Evolutionary conservation across 2,329 filamentous ascomycete species (phyloP).

Genomic region (Anthostomella pinea): DNA sequence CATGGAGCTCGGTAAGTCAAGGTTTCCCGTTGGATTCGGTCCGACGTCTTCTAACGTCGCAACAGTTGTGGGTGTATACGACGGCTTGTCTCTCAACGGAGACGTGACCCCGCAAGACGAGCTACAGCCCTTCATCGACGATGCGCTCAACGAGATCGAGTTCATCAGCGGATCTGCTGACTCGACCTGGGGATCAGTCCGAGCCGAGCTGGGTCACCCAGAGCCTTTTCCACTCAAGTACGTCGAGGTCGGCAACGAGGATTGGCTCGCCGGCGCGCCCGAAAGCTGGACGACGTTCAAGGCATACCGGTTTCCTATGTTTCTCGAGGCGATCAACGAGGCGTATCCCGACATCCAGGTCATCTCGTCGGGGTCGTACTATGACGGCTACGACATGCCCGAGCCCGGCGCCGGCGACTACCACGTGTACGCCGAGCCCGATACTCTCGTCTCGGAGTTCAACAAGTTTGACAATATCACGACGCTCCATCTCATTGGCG

Average conservation of each 20-base stretch:
- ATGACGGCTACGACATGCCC: conserved; percentile 43
- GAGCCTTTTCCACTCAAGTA: conserved; percentile 59
- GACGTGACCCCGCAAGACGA: conserved; percentile 48
- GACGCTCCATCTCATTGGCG: conserved; percentile 35
- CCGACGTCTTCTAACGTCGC: conserved; percentile 3
- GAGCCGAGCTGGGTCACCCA: conserved; percentile 58
- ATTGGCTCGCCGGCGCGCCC: conserved; percentile 54
- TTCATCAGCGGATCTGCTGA: conserved; percentile 55
- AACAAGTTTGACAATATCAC: conserved; percentile 50
- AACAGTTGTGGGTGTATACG: conserved; percentile 54
- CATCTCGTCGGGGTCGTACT: conserved; percentile 47
- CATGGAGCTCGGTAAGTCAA: conserved; percentile 46
- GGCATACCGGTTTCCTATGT: conserved; percentile 56
- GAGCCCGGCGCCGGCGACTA: conserved; percentile 45
- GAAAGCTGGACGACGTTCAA: conserved; percentile 46
- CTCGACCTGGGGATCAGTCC: conserved; percentile 55
- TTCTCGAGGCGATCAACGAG: conserved; percentile 56
- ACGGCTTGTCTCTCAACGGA: conserved; percentile 54
- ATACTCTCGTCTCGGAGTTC: conserved; percentile 49
- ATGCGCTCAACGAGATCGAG: conserved; percentile 61
- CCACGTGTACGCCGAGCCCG: conserved; percentile 50
- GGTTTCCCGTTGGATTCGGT: neutral
- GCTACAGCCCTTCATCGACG: conserved; percentile 55
- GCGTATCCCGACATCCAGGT: conserved; percentile 57
- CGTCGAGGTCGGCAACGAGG: conserved; percentile 68